Evolutionary conservation across 2,329 filamentous ascomycete genomes (phyloP), one percentile per base, ranked within the genome.

Genomic region (Plenodomus tracheiphilus): DNA sequence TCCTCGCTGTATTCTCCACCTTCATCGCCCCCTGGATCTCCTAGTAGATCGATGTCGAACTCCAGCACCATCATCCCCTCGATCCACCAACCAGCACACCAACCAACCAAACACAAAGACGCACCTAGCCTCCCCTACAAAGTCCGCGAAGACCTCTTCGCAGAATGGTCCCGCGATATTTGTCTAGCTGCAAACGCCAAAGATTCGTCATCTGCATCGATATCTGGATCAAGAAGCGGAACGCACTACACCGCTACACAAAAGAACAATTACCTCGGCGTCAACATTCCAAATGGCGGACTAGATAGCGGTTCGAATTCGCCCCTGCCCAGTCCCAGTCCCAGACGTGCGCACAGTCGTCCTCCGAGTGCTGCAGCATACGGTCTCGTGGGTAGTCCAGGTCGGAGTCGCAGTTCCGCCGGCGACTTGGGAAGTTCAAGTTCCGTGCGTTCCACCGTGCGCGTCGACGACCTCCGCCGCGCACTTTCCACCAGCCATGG

Each of bases 161-260:
- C 82, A 17, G 83, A 89, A 40, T 97, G 93, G 93, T 87, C 85
- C 34, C 85, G 86, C 64, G 91, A 96, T 18, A 74, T 78, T 13
- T 88, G 88, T 25, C 76, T 94, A 43, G 82, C 85, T 10, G 79
- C 83, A 32, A 80, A 89, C 41, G 84, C 88, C 50, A 84, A 78
- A 49, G 78, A 88, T 46, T 85, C 85, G 61, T 89, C 86, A 61
- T 84, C 88, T 0, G 82, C 83, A 11, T 96, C 91, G 3, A 75
- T 95, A 46, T 88, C 79, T 45, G 91, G 90, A 18, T 95, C 91
- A 2, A 85, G 83, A 54, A 80, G 82, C 1, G 68, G 62, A 0
- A 64, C 66, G 0, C 53, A 59, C 7, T 58, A 62, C 47, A 70
- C 68, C 2, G 47, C 53, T 10, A 59, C 61, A 4, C 65, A 67